Evolutionary conservation across 2,329 filamentous ascomycete genomes (phyloP).

Genomic region (Knufia petricola): DNA sequence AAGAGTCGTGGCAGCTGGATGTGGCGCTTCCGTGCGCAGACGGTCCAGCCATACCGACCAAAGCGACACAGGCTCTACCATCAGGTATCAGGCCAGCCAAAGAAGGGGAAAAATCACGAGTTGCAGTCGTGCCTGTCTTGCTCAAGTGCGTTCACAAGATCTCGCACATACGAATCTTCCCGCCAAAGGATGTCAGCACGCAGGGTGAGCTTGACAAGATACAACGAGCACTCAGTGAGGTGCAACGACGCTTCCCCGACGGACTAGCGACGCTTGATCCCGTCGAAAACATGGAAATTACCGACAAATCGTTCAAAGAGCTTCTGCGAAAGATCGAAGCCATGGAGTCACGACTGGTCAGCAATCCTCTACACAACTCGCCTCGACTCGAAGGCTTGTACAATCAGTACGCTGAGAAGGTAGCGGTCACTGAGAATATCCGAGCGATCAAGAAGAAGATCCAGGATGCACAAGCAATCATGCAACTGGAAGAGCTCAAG

Average conservation of each 20-base stretch:
- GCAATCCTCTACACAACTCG: constrained; percentile 86
- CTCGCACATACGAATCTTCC: constrained; percentile 70
- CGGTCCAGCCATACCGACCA: constrained; percentile 41
- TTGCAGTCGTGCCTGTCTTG: constrained; percentile 78
- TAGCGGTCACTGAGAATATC: constrained; percentile 65
- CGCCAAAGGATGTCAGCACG: constrained; percentile 65
- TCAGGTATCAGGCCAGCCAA: constrained; percentile 51
- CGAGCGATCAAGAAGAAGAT: constrained; percentile 86
- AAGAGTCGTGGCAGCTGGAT: constrained; percentile 74
- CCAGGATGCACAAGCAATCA: constrained; percentile 69
- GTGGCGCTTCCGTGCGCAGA: constrained; percentile 61
- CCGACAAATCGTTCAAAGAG: constrained; percentile 86
- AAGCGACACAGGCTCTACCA: constrained; percentile 57
- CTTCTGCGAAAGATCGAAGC: constrained; percentile 91
- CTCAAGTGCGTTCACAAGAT: constrained; percentile 78
- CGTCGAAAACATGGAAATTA: constrained; percentile 92
- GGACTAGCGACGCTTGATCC: constrained; percentile 83
- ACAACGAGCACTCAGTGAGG: constrained; percentile 62
- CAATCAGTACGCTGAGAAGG: constrained; percentile 75
- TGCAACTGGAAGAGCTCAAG: constrained; percentile 93
- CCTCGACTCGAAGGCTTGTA: constrained; percentile 75
- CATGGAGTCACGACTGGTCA: constrained; percentile 76
- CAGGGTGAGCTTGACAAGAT: constrained; percentile 59
- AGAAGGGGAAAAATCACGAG: constrained; percentile 56
- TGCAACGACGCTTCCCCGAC: constrained; percentile 81